phyloP scores from a whole-genome alignment of 2,329 filamentous ascomycete species.

The Monosporascus sp. region DNA sequence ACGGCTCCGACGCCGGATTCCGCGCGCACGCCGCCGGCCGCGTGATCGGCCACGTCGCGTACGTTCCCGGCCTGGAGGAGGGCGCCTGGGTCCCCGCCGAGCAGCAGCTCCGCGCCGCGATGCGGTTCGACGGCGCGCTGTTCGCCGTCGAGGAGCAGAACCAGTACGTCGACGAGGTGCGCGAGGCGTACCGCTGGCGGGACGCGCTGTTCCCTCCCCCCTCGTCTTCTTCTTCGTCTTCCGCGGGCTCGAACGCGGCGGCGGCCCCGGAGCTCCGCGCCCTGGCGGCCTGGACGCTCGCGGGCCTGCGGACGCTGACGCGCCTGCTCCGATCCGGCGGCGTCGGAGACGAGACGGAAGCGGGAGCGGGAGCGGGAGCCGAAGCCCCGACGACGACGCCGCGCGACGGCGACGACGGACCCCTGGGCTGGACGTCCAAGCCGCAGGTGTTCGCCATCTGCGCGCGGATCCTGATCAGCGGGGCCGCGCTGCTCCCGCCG shows the following conservation, averaged over 20 bases:
- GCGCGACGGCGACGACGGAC: slow-evolving; percentile 52
- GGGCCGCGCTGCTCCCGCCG: slow-evolving; percentile 26
- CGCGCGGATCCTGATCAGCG: slow-evolving; percentile 39
- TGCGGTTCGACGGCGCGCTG: slow-evolving; percentile 60
- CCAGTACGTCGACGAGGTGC: slow-evolving; percentile 79
- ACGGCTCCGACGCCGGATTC: slow-evolving; percentile 33
- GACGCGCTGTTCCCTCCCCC: slow-evolving; percentile 34
- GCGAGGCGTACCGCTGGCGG: slow-evolving; percentile 68
- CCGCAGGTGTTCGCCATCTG: slow-evolving; percentile 62
- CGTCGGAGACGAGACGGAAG: slow-evolving; percentile 1
- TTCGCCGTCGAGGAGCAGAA: slow-evolving; percentile 93
- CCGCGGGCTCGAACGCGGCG: too few species aligned
- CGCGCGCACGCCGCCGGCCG: slow-evolving; percentile 35
- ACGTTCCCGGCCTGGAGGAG: background rate
- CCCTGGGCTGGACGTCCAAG: slow-evolving; percentile 69
- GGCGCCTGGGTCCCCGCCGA: slow-evolving; percentile 17
- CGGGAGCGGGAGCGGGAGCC: slow-evolving; percentile 6
- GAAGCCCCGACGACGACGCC: too few species aligned
- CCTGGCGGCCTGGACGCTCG: slow-evolving; percentile 43
- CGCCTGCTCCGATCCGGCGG: slow-evolving; percentile 8
- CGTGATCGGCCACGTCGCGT: slow-evolving; percentile 33
- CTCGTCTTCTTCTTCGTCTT: slow-evolving; percentile 8
- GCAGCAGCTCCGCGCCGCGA: slow-evolving; percentile 38
- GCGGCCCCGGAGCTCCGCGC: slow-evolving; percentile 13
- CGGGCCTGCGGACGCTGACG: slow-evolving; percentile 43